A percentile compares a stretch with the other conserved stretches of the same genome.
These are phyloP conservation scores for Cardiospermum halicacabum DNA, from an alignment of 345 rosid species.

Conservation along the genomic window DNA sequence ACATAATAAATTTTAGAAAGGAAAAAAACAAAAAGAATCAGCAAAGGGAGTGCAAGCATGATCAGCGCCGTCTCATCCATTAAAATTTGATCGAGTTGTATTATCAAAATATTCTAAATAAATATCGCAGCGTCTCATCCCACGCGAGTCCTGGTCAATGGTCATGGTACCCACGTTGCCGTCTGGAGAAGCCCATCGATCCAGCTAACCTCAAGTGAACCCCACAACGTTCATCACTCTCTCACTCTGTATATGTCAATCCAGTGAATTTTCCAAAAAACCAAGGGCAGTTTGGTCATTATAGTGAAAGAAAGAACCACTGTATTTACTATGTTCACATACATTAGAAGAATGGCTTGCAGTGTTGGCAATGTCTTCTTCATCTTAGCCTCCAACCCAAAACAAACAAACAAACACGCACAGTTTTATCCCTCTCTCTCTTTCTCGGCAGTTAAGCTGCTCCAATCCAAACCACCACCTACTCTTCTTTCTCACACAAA, in stretches of 20 bases:
- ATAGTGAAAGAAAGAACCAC: background rate
- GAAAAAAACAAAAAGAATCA: background rate
- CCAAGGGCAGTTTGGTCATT: slow-evolving; percentile 22
- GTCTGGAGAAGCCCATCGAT: background rate
- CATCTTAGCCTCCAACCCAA: slow-evolving; percentile 7
- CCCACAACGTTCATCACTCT: background rate
- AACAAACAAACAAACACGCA: slow-evolving; percentile 1
- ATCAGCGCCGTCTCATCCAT: too few species aligned
- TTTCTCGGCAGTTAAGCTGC: slow-evolving; percentile 68
- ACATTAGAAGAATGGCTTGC: slow-evolving; percentile 69
- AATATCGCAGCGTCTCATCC: background rate
- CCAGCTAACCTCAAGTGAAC: background rate
- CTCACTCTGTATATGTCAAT: background rate
- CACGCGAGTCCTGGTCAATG: background rate
- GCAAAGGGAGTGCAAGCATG: too few species aligned
- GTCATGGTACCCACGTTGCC: slow-evolving; percentile 9
- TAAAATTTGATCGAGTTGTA: too few species aligned
- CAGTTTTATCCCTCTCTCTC: slow-evolving; percentile 24
- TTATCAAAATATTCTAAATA: too few species aligned
- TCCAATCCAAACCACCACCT: slow-evolving; percentile 54
- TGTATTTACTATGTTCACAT: background rate
- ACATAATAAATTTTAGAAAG: background rate
- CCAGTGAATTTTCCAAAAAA: background rate
- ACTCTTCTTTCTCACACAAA: slow-evolving; percentile 17
- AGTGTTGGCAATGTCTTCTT: slow-evolving; percentile 63